A percentile compares a stretch with the other conserved stretches of the same genome.
These are phyloP conservation scores for Venturia aucupariae DNA, from an alignment of 2,329 filamentous ascomycete species.

Conservation along the genomic window DNA sequence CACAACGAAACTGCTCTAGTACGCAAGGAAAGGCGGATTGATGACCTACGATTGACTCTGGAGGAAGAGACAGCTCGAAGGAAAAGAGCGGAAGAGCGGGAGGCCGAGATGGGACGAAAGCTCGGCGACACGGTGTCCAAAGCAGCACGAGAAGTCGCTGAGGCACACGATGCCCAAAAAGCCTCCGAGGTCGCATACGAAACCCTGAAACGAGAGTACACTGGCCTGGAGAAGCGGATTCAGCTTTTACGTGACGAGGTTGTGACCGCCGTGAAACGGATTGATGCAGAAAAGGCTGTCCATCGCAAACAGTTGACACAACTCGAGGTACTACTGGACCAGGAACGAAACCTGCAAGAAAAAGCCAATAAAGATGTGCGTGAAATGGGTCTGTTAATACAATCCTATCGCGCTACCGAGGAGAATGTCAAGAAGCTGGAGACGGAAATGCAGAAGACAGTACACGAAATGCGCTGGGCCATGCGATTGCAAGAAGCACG, in stretches of 20 bases:
- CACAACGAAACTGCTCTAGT: conserved; percentile 58
- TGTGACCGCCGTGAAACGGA: neutral
- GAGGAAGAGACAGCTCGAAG: conserved; percentile 53
- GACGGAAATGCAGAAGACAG: conserved; percentile 45
- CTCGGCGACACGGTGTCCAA: conserved; percentile 50
- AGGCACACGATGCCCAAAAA: conserved; percentile 29
- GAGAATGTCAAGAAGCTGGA: conserved; percentile 49
- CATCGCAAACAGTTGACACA: conserved; percentile 22
- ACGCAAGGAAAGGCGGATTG: conserved; percentile 61
- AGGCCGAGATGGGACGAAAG: conserved; percentile 49
- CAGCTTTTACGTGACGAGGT: conserved; percentile 7
- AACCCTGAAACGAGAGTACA: conserved; percentile 52
- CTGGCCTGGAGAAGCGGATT: conserved; percentile 10
- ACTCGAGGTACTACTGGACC: conserved; percentile 51
- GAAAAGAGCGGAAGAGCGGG: conserved; percentile 45
- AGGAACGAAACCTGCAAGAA: conserved; percentile 58
- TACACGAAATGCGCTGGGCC: conserved; percentile 61
- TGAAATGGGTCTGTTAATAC: conserved; percentile 49
- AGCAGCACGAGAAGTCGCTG: conserved; percentile 51
- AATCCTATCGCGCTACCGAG: conserved; percentile 49
- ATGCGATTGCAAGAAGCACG: conserved; percentile 47
- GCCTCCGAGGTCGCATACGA: conserved; percentile 57
- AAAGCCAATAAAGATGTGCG: conserved; percentile 51
- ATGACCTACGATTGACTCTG: conserved; percentile 52
- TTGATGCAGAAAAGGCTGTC: conserved; percentile 29